These are phyloP conservation scores for Graphiopsis chlorocephala DNA, from an alignment of 2,329 filamentous ascomycete species.

Conservation along the genomic window DNA sequence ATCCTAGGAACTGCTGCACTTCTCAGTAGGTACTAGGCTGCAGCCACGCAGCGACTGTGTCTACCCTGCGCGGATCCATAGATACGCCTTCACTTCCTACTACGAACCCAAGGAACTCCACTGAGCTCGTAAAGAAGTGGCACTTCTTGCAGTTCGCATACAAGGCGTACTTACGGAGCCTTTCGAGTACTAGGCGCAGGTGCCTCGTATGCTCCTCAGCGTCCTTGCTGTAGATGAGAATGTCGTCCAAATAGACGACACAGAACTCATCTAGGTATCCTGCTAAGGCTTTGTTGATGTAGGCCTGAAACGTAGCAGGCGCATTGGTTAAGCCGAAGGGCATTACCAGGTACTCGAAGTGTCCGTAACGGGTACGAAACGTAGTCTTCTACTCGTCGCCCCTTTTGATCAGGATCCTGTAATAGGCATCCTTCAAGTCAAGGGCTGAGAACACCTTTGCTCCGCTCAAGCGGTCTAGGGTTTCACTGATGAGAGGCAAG, in stretches of 20 bases:
- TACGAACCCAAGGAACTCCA: slow-evolving; percentile 32
- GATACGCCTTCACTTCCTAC: slow-evolving; percentile 27
- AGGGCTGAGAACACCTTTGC: background rate
- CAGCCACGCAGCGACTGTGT: slow-evolving; percentile 21
- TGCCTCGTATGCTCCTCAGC: slow-evolving; percentile 3
- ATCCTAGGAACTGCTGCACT: background rate
- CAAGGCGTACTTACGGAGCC: background rate
- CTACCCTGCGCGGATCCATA: slow-evolving; percentile 30
- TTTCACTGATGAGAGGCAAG: background rate
- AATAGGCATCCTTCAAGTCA: background rate
- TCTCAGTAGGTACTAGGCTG: background rate
- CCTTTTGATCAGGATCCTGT: background rate
- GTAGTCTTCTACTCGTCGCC: slow-evolving; percentile 13
- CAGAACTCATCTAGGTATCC: slow-evolving; percentile 25
- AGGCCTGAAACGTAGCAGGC: slow-evolving; percentile 12
- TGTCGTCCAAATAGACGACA: slow-evolving; percentile 26
- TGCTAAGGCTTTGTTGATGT: slow-evolving; percentile 25
- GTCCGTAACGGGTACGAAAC: slow-evolving; percentile 35
- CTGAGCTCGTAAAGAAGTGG: slow-evolving; percentile 29
- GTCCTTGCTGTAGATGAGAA: slow-evolving; percentile 24
- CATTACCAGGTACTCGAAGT: slow-evolving; percentile 38
- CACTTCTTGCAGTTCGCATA: slow-evolving; percentile 25
- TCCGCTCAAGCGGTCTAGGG: background rate
- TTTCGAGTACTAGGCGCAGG: background rate
- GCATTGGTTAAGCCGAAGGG: slow-evolving; percentile 23